A percentile compares a stretch with the other conserved stretches of the same genome.
Conservation (phyloP, 108 stramenopile genomes). For the Pseudonitzschia pungens region DNA sequence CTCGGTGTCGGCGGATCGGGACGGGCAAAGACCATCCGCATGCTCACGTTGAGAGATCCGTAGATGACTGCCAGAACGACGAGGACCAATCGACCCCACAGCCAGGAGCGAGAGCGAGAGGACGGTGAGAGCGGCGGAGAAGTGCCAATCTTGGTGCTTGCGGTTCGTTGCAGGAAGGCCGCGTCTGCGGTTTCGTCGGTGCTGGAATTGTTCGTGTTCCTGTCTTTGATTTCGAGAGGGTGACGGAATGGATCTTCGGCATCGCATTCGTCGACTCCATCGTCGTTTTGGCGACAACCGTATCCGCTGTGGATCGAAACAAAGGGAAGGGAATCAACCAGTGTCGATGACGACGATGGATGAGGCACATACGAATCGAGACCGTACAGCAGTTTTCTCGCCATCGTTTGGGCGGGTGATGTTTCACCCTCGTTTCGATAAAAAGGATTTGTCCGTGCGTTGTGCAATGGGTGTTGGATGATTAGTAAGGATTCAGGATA, state of each 20-base stretch:
- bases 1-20: constrained; percentile 46
- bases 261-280: neutral
- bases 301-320: neutral
- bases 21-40: constrained; percentile 51
- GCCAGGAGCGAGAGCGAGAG: neutral
- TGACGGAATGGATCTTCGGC: neutral
- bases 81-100: constrained; percentile 41
- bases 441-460: no score
- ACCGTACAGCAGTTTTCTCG: neutral
- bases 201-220: no score
- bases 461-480: no score
- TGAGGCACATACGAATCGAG: neutral
- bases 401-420: neutral
- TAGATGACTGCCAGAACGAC: constrained; percentile 56
- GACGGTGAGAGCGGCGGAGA: no score
- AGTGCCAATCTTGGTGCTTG: neutral
- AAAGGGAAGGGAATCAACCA: neutral
- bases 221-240: no score
- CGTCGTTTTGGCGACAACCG: no score
- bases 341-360: neutral
- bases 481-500: no score
- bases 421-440: no score
- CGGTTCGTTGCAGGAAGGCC: no score
- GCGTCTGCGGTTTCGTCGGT: no score
- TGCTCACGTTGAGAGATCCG: constrained; percentile 56